phyloP scores from a whole-genome alignment of 208 protist genomes.

The Leishmania martiniquensis region DNA sequence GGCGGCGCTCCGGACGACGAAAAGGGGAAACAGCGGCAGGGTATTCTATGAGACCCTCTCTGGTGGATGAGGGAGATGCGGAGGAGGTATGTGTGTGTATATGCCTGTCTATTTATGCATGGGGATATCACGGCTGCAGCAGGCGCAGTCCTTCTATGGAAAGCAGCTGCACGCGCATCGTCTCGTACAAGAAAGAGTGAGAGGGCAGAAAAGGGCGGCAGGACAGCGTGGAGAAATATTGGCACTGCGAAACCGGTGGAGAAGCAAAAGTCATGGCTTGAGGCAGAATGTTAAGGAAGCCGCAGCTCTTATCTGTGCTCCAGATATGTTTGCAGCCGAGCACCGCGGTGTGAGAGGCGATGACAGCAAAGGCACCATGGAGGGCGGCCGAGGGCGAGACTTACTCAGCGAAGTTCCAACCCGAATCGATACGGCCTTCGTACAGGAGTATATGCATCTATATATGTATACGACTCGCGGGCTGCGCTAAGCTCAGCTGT shows the following conservation, averaged over 20 bases:
- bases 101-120: neutral
- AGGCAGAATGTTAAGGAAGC: neutral
- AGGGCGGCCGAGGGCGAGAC: neutral
- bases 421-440: neutral
- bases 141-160: neutral
- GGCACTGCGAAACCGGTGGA: too few relatives aligned
- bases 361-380: neutral
- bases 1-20: neutral
- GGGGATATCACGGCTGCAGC: neutral
- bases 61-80: neutral
- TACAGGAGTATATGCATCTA: neutral
- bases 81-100: neutral
- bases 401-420: neutral
- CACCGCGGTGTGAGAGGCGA: neutral
- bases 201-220: neutral
- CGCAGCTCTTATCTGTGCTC: neutral
- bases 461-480: too few relatives aligned
- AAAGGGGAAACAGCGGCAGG: neutral
- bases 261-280: neutral
- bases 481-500: neutral
- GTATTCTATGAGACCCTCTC: neutral
- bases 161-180: neutral
- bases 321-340: neutral
- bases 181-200: neutral
- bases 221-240: neutral